These are phyloP conservation scores for Plasmodium cynomolgi DNA, from an alignment of 169 alveolate genomes.

Conservation along the genomic window DNA sequence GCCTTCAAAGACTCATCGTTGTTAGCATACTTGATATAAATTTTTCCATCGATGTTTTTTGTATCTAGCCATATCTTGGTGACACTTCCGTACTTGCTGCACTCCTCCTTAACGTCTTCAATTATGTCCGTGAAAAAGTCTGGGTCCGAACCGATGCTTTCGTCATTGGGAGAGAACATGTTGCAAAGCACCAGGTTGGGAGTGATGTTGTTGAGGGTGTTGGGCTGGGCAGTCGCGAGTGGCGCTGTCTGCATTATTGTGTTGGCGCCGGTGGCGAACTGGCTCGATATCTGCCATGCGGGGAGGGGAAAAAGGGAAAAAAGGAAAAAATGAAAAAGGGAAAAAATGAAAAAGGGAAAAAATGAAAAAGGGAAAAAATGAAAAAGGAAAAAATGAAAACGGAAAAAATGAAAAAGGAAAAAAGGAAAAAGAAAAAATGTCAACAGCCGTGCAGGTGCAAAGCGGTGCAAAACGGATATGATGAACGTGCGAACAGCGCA, in stretches of 20 bases:
- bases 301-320: neutral
- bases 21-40: conserved; percentile 84
- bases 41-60: conserved; percentile 86
- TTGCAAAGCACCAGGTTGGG: conserved; percentile 84
- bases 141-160: conserved; percentile 81
- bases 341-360: neutral
- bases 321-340: neutral
- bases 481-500: neutral
- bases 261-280: neutral
- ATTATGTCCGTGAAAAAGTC: conserved; percentile 87
- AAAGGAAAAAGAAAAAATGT: neutral
- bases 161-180: conserved; percentile 88
- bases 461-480: neutral
- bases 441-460: neutral
- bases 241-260: neutral
- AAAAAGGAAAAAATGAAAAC: neutral
- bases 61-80: conserved; percentile 84
- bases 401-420: too few species aligned
- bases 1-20: conserved; percentile 85
- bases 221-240: neutral
- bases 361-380: neutral
- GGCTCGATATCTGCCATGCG: neutral
- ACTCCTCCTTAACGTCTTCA: conserved; percentile 92
- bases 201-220: conserved; percentile 43
- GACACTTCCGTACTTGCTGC: conserved; percentile 90